These are phyloP conservation scores for Yamadazyma buinensis DNA, from an alignment of 1,139 yeast genomes.

Conservation along the genomic window DNA sequence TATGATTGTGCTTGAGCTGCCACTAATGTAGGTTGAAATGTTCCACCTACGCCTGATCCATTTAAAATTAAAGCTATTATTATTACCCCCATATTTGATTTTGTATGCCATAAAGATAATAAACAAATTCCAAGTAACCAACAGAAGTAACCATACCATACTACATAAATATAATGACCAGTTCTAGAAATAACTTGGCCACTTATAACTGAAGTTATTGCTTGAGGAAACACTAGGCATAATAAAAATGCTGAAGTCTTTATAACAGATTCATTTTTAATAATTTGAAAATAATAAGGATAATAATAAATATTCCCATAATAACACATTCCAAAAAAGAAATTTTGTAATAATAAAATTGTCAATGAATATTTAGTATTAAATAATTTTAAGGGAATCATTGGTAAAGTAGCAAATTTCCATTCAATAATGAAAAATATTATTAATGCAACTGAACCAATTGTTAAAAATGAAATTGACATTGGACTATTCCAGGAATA, in stretches of 20 bases:
- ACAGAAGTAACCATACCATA: constrained; percentile 36
- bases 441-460: constrained; percentile 41
- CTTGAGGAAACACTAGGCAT: constrained; percentile 41
- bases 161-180: constrained; percentile 42
- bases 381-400: constrained; percentile 51
- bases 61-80: constrained; percentile 34
- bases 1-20: constrained; percentile 52
- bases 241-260: constrained; percentile 37
- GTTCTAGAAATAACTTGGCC: constrained; percentile 41
- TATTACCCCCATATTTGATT: constrained; percentile 26
- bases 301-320: constrained; percentile 41
- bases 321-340: constrained; percentile 49
- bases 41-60: constrained; percentile 41
- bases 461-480: constrained; percentile 40
- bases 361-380: constrained; percentile 34
- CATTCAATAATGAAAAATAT: constrained; percentile 44
- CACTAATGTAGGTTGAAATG: constrained; percentile 41
- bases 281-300: constrained; percentile 50
- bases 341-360: constrained; percentile 39
- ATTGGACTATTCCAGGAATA: constrained; percentile 48
- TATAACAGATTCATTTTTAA: constrained; percentile 35
- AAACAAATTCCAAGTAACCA: constrained; percentile 43
- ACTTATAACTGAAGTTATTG: constrained; percentile 33
- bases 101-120: constrained; percentile 29
- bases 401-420: constrained; percentile 48